A percentile compares a stretch with the other conserved stretches of the same genome.
Evolutionary conservation across 2,329 filamentous ascomycete species (phyloP).

Genomic region (Metarhizium album): DNA sequence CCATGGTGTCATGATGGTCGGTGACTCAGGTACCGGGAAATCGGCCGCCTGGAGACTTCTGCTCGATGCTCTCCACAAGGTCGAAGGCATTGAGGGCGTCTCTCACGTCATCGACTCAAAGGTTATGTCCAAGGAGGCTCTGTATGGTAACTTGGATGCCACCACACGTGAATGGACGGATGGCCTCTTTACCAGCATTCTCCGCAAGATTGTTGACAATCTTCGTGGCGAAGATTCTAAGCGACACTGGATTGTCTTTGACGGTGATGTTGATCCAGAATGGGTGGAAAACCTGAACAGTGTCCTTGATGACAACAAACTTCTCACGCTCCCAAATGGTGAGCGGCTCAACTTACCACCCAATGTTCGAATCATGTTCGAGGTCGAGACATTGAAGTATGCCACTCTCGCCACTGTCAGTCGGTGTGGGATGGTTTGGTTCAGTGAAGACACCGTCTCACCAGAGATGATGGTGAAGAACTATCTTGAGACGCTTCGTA

Average conservation of each 20-base stretch:
- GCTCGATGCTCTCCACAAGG: slow-evolving; percentile 79
- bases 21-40: slow-evolving; percentile 94
- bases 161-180: slow-evolving; percentile 99
- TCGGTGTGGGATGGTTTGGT: slow-evolving; percentile 99
- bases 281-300: slow-evolving; percentile 99
- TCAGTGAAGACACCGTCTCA: slow-evolving; percentile 94
- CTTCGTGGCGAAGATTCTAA: slow-evolving; percentile 93
- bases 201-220: slow-evolving; percentile 98
- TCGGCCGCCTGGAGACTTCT: slow-evolving; percentile 90
- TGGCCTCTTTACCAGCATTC: slow-evolving; percentile 91
- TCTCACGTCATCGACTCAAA: slow-evolving; percentile 98
- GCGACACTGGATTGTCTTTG: slow-evolving; percentile 98
- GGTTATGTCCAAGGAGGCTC: slow-evolving; percentile 97
- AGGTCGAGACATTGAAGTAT: slow-evolving; percentile 96
- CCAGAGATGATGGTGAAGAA: slow-evolving; percentile 86
- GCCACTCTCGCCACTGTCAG: slow-evolving; percentile 97
- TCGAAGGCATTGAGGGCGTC: slow-evolving; percentile 86
- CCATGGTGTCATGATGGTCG: slow-evolving; percentile 99
- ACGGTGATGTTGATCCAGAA: slow-evolving; percentile 96
- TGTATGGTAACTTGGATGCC: slow-evolving; percentile 91
- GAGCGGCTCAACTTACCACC: slow-evolving; percentile 89
- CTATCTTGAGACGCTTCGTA: slow-evolving; percentile 75
- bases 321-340: slow-evolving; percentile 92
- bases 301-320: slow-evolving; percentile 97
- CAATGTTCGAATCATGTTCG: slow-evolving; percentile 99